Conservation (phyloP, 257 asterid species). For the Parsonsia alboflavescens region DNA sequence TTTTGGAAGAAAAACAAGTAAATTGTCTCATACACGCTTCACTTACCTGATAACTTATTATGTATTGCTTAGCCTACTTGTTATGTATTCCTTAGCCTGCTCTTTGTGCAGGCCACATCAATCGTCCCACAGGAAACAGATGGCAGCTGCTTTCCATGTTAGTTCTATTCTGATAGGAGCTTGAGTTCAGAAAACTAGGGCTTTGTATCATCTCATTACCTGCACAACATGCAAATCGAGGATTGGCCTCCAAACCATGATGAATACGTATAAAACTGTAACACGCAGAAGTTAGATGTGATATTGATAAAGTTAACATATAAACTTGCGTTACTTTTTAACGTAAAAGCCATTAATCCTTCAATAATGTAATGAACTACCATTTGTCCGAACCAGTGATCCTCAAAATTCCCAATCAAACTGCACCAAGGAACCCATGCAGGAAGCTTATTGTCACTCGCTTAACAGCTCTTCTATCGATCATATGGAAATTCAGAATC, state of each 20-base stretch:
- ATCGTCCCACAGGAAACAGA: constrained; percentile 68
- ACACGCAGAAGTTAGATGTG: constrained; percentile 6
- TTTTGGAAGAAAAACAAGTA: neutral
- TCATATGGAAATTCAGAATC: constrained; percentile 63
- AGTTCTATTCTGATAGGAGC: constrained; percentile 13
- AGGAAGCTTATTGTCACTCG: too few species aligned
- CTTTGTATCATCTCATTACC: constrained; percentile 36
- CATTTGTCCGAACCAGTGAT: neutral
- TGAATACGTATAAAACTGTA: constrained; percentile 89
- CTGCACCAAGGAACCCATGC: too few species aligned
- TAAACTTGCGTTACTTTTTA: neutral
- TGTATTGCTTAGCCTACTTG: too few species aligned
- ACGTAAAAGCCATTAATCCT: neutral
- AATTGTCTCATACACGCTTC: neutral
- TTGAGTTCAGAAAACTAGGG: constrained; percentile 14
- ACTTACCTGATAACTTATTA: constrained; percentile 71
- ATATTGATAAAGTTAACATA: neutral
- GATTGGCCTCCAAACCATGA: constrained; percentile 90
- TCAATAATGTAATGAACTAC: neutral
- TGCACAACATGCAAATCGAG: constrained; percentile 90
- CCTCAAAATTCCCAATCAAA: too few species aligned
- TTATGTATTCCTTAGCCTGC: constrained; percentile 74
- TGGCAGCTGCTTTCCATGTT: constrained; percentile 54
- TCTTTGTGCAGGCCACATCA: constrained; percentile 91
- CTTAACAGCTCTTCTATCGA: constrained; percentile 21